phyloP scores from a whole-genome alignment of 176 grass and related monocot species.

The Olyra latifolia region DNA sequence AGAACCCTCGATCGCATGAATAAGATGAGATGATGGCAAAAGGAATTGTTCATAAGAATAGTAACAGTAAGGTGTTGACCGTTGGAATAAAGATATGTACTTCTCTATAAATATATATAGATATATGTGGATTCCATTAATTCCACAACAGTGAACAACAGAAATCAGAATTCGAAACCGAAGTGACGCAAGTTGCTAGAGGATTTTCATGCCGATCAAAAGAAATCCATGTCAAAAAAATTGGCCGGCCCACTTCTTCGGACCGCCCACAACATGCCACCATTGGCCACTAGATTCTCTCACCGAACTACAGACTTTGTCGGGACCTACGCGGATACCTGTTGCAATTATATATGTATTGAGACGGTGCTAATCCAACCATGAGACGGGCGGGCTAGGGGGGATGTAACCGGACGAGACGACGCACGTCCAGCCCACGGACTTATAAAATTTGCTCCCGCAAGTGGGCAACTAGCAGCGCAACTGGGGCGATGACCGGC shows the following conservation, averaged over 20 bases:
- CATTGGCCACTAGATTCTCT: background rate
- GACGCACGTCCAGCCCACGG: background rate
- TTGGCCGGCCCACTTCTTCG: background rate
- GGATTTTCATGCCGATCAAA: background rate
- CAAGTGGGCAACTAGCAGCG: background rate
- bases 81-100: no score
- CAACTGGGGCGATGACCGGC: background rate
- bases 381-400: background rate
- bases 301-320: no score
- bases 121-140: no score
- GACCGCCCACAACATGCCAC: background rate
- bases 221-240: no score
- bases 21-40: no score
- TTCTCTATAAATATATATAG: no score
- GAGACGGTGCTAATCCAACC: background rate
- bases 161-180: background rate
- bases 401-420: background rate
- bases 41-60: no score
- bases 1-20: no score
- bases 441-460: background rate
- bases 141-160: background rate
- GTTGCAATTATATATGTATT: background rate
- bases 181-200: background rate
- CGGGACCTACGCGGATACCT: background rate
- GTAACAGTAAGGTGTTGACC: no score